Conservation (phyloP, 495 filamentous ascomycete species). For the Terfezia boudieri region DNA sequence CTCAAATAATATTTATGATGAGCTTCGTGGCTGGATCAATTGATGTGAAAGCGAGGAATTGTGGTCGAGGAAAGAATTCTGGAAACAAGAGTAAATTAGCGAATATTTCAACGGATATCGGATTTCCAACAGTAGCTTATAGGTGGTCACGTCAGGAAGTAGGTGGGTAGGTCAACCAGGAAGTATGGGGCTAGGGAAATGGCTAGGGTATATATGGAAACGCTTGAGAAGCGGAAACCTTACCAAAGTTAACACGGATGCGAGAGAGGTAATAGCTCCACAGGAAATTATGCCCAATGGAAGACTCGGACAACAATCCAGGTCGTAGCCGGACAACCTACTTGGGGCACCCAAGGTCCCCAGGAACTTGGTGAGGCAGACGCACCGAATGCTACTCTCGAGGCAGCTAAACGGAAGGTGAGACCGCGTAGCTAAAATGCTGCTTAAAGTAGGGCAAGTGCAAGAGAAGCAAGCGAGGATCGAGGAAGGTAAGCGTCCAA, state of each 20-base stretch:
- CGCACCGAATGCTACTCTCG: too few species aligned
- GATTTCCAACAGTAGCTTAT: neutral
- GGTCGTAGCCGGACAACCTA: neutral
- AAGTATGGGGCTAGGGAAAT: slow-evolving; percentile 15
- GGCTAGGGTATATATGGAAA: slow-evolving; percentile 17
- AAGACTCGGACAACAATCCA: neutral
- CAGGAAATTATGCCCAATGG: neutral
- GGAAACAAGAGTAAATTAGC: neutral
- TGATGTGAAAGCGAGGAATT: too few species aligned
- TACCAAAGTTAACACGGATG: neutral
- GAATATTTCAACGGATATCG: neutral
- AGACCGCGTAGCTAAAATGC: too few species aligned
- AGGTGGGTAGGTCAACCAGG: neutral
- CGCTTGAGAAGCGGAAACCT: neutral
- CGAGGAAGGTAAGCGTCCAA: neutral
- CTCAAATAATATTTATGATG: too few species aligned
- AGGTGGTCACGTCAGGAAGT: neutral
- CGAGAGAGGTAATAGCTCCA: neutral
- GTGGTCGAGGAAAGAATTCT: too few species aligned
- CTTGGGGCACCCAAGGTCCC: too few species aligned
- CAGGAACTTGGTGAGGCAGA: too few species aligned
- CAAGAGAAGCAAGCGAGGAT: neutral
- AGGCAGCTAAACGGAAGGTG: too few species aligned
- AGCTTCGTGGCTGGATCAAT: too few species aligned
- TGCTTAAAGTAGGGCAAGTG: neutral